Conservation (phyloP, 83 land plant genomes). For the Thuja plicata region DNA sequence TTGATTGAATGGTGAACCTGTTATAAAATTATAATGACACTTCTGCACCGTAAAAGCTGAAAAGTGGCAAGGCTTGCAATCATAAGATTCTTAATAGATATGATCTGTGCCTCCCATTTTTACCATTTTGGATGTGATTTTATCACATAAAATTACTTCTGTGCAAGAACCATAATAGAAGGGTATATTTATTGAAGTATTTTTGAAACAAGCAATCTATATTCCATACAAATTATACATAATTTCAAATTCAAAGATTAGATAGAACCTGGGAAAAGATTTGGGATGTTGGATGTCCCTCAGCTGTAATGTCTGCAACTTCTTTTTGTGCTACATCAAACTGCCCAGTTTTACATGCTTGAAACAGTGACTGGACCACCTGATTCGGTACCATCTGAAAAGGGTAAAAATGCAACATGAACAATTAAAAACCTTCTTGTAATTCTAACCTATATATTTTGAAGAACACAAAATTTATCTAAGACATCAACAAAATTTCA, state of each 20-base stretch:
- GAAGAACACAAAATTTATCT: neutral
- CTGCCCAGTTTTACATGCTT: slow-evolving; percentile 74
- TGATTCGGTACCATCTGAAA: slow-evolving; percentile 77
- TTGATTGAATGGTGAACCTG: neutral
- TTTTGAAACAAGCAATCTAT: neutral
- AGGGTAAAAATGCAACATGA: neutral
- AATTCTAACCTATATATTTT: neutral
- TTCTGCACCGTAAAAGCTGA: neutral
- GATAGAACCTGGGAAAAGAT: slow-evolving; percentile 76
- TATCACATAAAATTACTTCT: neutral
- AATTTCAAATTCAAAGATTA: neutral
- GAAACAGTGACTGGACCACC: slow-evolving; percentile 57
- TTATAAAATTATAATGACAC: neutral
- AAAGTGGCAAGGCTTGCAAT: neutral
- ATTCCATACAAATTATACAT: neutral
- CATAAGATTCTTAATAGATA: neutral
- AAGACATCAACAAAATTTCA: neutral
- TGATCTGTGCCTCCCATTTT: neutral
- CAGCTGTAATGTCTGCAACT: slow-evolving; percentile 71
- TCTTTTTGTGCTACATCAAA: slow-evolving; percentile 83
- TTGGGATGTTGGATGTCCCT: slow-evolving; percentile 90
- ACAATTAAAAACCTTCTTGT: neutral
- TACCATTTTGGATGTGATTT: neutral
- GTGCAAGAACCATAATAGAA: neutral
- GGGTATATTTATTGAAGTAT: neutral